Conservation (phyloP, 495 filamentous ascomycete genomes). For the Xylaria curta region DNA sequence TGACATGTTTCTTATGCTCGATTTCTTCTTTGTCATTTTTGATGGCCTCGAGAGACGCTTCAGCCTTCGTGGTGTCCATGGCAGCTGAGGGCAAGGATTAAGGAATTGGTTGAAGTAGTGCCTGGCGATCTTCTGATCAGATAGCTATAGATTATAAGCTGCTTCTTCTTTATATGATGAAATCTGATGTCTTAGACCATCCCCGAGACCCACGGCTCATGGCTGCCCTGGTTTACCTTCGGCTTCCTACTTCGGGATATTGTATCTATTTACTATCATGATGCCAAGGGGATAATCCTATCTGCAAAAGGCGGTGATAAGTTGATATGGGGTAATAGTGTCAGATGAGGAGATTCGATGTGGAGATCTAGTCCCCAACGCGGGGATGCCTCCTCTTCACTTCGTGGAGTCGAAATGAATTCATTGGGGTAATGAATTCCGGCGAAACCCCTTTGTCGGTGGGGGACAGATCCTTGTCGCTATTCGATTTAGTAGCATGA, state of each 20-base stretch:
- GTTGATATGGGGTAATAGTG: conserved; percentile 3
- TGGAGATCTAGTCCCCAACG: conserved; percentile 3
- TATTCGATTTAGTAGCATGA: not conserved
- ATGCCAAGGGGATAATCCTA: conserved; percentile 2
- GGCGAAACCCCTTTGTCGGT: not conserved
- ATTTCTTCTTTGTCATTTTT: conserved; percentile 28
- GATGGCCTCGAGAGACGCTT: conserved; percentile 24
- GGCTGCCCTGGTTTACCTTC: not conserved
- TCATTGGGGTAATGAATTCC: conserved; percentile 14
- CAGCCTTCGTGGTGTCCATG: conserved; percentile 21
- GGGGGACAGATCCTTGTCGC: not conserved
- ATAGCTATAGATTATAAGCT: not conserved
- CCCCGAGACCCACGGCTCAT: not conserved
- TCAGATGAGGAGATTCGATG: conserved; percentile 4
- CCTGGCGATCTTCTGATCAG: not conserved
- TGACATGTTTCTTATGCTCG: conserved; percentile 26
- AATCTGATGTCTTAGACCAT: not conserved
- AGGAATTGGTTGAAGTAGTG: not conserved
- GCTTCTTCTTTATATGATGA: not conserved
- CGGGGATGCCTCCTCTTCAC: conserved; percentile 7
- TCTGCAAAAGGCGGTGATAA: not conserved
- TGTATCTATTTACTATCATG: not conserved
- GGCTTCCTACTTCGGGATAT: not conserved
- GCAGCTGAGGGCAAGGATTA: not conserved
- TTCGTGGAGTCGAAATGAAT: conserved; percentile 7